Base-by-base conservation (phyloP, 495 filamentous ascomycete species). In the Cercophora sp. region DNA sequence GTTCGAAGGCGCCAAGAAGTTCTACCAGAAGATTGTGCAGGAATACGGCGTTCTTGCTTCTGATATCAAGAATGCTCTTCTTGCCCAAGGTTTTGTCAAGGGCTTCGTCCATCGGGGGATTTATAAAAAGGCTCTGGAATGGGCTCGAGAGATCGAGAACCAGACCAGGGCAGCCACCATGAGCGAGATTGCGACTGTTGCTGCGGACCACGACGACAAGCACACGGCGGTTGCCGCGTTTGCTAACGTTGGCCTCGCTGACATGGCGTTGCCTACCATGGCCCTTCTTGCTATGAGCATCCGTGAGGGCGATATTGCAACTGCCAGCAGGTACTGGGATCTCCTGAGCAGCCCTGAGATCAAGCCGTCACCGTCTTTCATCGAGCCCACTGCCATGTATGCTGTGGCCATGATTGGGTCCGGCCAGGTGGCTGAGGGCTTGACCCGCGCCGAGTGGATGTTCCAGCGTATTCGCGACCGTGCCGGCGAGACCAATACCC, bases 361-460 rank as follows among this genome's bases (percentile, higher is more conserved):
- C 34, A 69, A 75, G 51, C 77, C 81, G 35, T 77, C 81, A 31
- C 61, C 79, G 54, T 73, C 84, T 25, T 87, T 94, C 72, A 81
- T 96, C 46, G 89, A 94, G 71, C 85, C 89, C 24, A 85, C 89
- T 9, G 79, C 86, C 40, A 91, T 93, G 87, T 95, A 90, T 67
- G 80, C 85, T 45, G 79, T 93, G 29, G 87, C 87, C 48, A 75
- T 94, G 64, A 81, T 96, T 62, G 86, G 84, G 55, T 86, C 85
- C 49, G 89, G 88, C 42, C 82, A 88, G 58, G 76, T 92, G 43
- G 81, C 85, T 15, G 86, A 88, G 48, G 90, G 85, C 27, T 75
- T 96, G 48, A 70, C 78, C 11, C 82, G 91, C 55, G 84, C 86
- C 22, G 87, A 91, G 46, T 72, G 82, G 63, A 89, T 93, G 85